Evolutionary conservation across 306 rosid genomes (phyloP).

Genomic region (Lathyrus oleraceus): DNA sequence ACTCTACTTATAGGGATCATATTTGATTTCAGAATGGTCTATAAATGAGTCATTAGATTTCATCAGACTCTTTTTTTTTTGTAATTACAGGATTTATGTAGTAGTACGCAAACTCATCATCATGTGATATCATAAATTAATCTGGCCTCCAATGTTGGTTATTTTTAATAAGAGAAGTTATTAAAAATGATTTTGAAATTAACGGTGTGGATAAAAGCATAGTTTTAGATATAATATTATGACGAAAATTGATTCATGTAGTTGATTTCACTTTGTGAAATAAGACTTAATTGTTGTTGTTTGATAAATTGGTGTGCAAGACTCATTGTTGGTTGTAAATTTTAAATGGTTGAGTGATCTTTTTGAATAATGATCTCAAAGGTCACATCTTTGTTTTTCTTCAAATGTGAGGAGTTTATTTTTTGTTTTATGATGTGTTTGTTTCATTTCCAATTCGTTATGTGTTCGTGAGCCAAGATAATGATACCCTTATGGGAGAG

Average conservation of each 20-base stretch:
- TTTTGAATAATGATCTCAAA: slow-evolving; percentile 14
- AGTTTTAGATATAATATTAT: too few species aligned
- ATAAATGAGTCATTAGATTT: not conserved
- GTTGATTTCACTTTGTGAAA: too few species aligned
- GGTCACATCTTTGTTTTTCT: slow-evolving; percentile 20
- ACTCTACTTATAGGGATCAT: too few species aligned
- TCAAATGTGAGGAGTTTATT: not conserved
- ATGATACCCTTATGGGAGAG: slow-evolving; percentile 75
- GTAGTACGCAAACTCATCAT: not conserved
- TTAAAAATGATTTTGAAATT: too few species aligned
- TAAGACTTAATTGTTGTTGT: not conserved
- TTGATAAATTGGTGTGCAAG: slow-evolving; percentile 23
- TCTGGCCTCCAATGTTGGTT: slow-evolving; percentile 19
- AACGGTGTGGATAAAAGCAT: too few species aligned
- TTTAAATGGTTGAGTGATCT: slow-evolving; percentile 10
- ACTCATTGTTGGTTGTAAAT: slow-evolving; percentile 19
- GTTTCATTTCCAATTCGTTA: slow-evolving; percentile 34
- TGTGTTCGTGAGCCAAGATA: slow-evolving; percentile 56
- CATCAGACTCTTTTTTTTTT: slow-evolving; percentile 8
- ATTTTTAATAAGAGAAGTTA: not conserved
- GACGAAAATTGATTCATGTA: too few species aligned
- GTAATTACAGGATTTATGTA: not conserved
- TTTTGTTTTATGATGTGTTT: slow-evolving; percentile 28
- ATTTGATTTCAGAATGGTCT: slow-evolving; percentile 19
- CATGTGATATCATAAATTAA: slow-evolving; percentile 10